phyloP scores from a whole-genome alignment of 805 yeast species.

The Helenozyma rhizophorensis region DNA sequence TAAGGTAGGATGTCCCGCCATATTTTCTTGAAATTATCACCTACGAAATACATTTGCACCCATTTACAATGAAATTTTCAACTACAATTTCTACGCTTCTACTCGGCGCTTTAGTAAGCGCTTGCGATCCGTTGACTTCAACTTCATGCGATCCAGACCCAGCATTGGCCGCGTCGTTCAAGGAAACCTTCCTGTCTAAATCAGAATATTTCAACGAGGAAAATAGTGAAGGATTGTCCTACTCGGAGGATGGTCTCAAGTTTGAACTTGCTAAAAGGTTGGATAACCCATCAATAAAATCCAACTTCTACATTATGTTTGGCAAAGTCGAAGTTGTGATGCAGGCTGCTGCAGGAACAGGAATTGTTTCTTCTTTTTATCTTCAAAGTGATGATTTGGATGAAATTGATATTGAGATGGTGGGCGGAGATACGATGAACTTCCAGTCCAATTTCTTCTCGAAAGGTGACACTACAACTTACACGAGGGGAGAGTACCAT shows the following conservation, averaged over 20 bases:
- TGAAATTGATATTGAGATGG: slow-evolving; percentile 86
- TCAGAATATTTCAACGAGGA: slow-evolving; percentile 22
- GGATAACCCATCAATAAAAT: slow-evolving; percentile 75
- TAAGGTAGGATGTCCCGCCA: too few relatives aligned
- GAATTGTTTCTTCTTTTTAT: slow-evolving; percentile 77
- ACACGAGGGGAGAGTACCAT: slow-evolving; percentile 77
- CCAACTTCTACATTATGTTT: slow-evolving; percentile 83
- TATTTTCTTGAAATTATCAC: too few relatives aligned
- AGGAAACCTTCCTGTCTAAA: slow-evolving; percentile 4
- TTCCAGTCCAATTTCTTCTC: slow-evolving; percentile 78
- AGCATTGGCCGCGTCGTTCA: slow-evolving; percentile 9
- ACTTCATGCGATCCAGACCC: slow-evolving; percentile 4
- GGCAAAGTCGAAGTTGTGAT: slow-evolving; percentile 74
- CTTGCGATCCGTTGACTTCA: slow-evolving; percentile 8
- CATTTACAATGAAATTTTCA: background rate
- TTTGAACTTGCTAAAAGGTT: slow-evolving; percentile 57
- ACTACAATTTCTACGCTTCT: background rate
- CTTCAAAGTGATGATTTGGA: slow-evolving; percentile 81
- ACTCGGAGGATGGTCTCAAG: slow-evolving; percentile 53
- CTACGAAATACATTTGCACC: too few relatives aligned
- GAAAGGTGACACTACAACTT: slow-evolving; percentile 73
- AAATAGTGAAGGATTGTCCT: slow-evolving; percentile 35
- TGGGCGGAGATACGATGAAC: slow-evolving; percentile 73
- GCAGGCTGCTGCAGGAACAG: slow-evolving; percentile 72
- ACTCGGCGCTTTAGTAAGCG: background rate